A percentile compares a stretch with the other conserved stretches of the same genome.
These are phyloP conservation scores for Pichia ethanolica DNA, from an alignment of 805 yeast species.

Conservation along the genomic window DNA sequence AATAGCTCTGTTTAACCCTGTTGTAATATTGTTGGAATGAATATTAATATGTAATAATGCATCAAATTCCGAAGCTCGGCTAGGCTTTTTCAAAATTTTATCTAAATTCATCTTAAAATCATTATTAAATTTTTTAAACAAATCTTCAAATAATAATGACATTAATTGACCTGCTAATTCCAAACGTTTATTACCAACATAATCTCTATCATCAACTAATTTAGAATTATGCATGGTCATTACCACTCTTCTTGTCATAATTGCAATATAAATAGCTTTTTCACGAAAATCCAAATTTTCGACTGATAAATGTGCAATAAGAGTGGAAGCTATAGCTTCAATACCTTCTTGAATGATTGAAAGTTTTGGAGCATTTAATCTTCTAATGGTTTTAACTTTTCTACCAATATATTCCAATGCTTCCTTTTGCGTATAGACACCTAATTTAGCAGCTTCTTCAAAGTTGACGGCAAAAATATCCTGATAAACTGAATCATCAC, in stretches of 20 bases:
- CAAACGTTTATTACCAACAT: slow-evolving; percentile 94
- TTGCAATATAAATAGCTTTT: slow-evolving; percentile 88
- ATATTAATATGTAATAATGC: slow-evolving; percentile 84
- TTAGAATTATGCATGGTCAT: slow-evolving; percentile 93
- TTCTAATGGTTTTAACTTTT: slow-evolving; percentile 86
- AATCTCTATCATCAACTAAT: slow-evolving; percentile 97
- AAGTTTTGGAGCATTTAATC: slow-evolving; percentile 75
- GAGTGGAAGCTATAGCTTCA: slow-evolving; percentile 92
- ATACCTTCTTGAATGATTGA: slow-evolving; percentile 86
- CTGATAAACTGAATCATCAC: slow-evolving; percentile 79
- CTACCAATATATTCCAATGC: slow-evolving; percentile 88
- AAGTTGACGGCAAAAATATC: slow-evolving; percentile 88
- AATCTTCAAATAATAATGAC: slow-evolving; percentile 91
- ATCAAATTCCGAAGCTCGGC: slow-evolving; percentile 91
- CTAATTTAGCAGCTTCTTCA: slow-evolving; percentile 84
- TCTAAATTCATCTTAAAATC: slow-evolving; percentile 94
- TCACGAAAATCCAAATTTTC: slow-evolving; percentile 79
- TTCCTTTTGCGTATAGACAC: slow-evolving; percentile 85
- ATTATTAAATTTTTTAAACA: slow-evolving; percentile 90
- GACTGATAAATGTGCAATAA: slow-evolving; percentile 90
- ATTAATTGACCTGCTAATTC: slow-evolving; percentile 96
- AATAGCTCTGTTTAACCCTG: slow-evolving; percentile 91
- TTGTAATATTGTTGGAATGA: slow-evolving; percentile 87
- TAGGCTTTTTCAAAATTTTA: slow-evolving; percentile 87
- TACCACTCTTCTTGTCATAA: slow-evolving; percentile 93